A percentile compares a stretch with the other conserved stretches of the same genome.
Evolutionary conservation across 176 grass and related monocot genomes (phyloP).

Genomic region (Musa acuminata): DNA sequence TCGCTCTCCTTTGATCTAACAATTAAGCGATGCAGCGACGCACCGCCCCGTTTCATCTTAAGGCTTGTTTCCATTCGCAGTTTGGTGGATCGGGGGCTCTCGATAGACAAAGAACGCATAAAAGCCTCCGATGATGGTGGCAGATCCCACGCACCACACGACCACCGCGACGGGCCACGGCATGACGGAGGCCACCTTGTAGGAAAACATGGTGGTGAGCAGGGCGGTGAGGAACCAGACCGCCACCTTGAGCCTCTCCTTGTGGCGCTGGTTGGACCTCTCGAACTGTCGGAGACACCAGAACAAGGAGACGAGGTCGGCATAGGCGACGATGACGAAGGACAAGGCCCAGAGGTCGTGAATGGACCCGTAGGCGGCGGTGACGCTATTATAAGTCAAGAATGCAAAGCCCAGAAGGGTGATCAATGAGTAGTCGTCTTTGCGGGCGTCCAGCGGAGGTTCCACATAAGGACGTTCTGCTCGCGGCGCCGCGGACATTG

Average conservation of each 20-base stretch:
- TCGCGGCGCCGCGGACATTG: no score
- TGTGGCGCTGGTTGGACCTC: neutral
- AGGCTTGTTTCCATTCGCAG: neutral
- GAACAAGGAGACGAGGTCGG: neutral
- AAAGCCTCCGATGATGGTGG: neutral
- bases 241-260: neutral
- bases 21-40: no score
- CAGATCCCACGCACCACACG: neutral
- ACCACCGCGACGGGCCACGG: neutral
- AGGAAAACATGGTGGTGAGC: neutral
- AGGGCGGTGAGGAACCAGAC: constrained; percentile 12
- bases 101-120: constrained; percentile 7
- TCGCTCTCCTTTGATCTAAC: no score
- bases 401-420: neutral
- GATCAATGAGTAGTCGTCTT: neutral
- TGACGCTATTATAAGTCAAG: neutral
- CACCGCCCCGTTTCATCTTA: neutral
- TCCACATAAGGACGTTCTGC: no score
- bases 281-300: neutral
- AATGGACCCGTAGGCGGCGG: constrained; percentile 1
- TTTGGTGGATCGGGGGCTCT: neutral
- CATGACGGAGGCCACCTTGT: neutral
- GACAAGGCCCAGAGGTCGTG: neutral
- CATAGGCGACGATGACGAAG: constrained; percentile 14
- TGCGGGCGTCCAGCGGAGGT: neutral